Evolutionary conservation across 768 basidiomycete species (phyloP), one percentile per base, ranked within the genome.

Genomic region (Boletus fagicola): DNA sequence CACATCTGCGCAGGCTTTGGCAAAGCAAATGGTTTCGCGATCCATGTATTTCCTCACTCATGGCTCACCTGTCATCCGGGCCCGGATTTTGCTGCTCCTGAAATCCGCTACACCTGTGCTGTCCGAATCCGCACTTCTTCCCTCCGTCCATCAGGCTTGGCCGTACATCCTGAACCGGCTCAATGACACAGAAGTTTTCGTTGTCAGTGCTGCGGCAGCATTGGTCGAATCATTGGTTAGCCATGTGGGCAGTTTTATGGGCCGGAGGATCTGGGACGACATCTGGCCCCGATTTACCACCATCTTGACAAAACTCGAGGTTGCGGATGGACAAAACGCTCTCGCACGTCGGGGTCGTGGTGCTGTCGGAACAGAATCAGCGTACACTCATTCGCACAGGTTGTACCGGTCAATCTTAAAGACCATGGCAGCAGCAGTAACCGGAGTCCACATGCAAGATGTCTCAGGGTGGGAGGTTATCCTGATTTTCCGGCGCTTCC

Each of bases 31-130:
- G 57, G 84, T 98, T 40, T 80, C 85, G 7, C 88, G 94, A 50
- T 92, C 93, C 1, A 72, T 93, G 13, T 92, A 87, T 73, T 97
- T 97, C 76, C 81, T 98, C 28, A 93, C 96, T 0, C 96, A 99
- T 63, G 78, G 83, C 7, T 95, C 95, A 11, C 82, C 95, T 0
- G 79, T 86, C 62, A 88, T 98, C 58, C 90, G 95, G 11, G 84
- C 90, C 3, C 84, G 87, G 20, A 91, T 98, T 46, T 78, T 98
- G 49, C 74, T 78, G 2, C 78, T 99, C 15, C 76, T 99, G 40
- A 75, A 82, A 13, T 82, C 85, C 1, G 85, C 94, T 2, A 83
- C 91, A 4, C 82, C 88, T 0, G 85, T 94, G 7, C 77, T 86
- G 22, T 81, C 80, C 0, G 87, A 87, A 65, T 83, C 86, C 13